Conservation (phyloP, 2,329 filamentous ascomycete species). For the Claviceps paspali region DNA sequence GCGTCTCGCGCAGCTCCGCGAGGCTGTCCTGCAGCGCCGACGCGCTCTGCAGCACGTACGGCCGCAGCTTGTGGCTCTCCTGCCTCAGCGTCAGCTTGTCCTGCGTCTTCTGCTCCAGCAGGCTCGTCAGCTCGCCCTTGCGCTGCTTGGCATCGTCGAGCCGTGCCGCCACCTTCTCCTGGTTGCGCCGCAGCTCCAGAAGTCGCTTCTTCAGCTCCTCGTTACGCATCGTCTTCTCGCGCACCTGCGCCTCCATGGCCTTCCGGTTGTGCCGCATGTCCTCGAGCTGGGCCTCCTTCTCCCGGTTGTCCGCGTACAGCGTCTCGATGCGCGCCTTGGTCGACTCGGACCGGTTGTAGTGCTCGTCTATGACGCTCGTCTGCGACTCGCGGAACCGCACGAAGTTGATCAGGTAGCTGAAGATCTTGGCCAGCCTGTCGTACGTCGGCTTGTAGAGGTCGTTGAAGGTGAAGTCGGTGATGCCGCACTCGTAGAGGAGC, state of each 20-base stretch:
- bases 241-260: conserved; percentile 66
- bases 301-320: conserved; percentile 72
- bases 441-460: conserved; percentile 87
- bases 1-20: conserved; percentile 63
- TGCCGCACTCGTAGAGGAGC: conserved; percentile 73
- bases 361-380: conserved; percentile 74
- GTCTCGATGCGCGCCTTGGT: conserved; percentile 80
- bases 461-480: conserved; percentile 84
- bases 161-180: conserved; percentile 69
- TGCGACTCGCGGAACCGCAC: conserved; percentile 92
- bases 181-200: conserved; percentile 63
- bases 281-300: conserved; percentile 63
- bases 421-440: conserved; percentile 81
- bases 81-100: conserved; percentile 57
- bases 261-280: conserved; percentile 70
- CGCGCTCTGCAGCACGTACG: conserved; percentile 84
- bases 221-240: conserved; percentile 73
- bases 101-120: conserved; percentile 57
- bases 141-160: conserved; percentile 71
- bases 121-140: conserved; percentile 58
- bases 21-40: conserved; percentile 68
- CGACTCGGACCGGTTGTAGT: conserved; percentile 80
- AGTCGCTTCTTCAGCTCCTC: conserved; percentile 74
- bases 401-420: conserved; percentile 98
- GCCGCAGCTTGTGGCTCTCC: conserved; percentile 77